Base-by-base conservation (phyloP, 805 yeast species). In the Yamadazyma kitorensis region DNA sequence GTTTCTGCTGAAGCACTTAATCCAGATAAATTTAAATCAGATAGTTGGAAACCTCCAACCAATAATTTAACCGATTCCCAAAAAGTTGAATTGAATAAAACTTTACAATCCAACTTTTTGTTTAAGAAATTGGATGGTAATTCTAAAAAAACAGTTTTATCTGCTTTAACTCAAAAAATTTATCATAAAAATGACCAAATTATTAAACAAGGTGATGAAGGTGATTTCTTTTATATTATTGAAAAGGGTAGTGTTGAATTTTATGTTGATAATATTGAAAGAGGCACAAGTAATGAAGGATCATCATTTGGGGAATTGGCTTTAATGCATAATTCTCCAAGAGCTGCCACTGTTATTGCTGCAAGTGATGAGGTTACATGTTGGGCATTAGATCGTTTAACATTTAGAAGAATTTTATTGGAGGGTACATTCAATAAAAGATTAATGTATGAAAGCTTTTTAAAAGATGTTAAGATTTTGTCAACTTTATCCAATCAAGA, bases 301-400 rank as follows among this genome's bases (percentile, higher is more conserved):
- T 78, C 95, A 4, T 81, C 91, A 28, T 93, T 93, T 61, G 98
- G 98, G 55, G 98, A 93, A 61, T 74, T 93, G 52, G 98, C 98
- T 3, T 73, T 93, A 50, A 88, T 93, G 96, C 91, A 93, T 68
- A 91, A 93, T 59, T 80, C 96, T 13, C 97, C 97, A 42, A 80
- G 98, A 63, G 98, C 98, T 6, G 98, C 98, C 7, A 87, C 98
- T 1, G 97, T 86, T 1, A 51, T 73, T 17, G 89, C 96, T 7
- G 71, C 84, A 6, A 86, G 83, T 41, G 73, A 82, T 50, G 77
- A 78, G 20, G 70, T 91, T 33, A 59, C 65, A 11, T 63, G 70
- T 45, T 91, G 96, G 96, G 93, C 95, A 2, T 72, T 93, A 48
- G 98, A 93, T 63, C 78, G 98, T 54, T 68, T 82, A 52, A 89